Base-by-base conservation (phyloP, 2,329 filamentous ascomycete species). In the Zarea fungicola region DNA sequence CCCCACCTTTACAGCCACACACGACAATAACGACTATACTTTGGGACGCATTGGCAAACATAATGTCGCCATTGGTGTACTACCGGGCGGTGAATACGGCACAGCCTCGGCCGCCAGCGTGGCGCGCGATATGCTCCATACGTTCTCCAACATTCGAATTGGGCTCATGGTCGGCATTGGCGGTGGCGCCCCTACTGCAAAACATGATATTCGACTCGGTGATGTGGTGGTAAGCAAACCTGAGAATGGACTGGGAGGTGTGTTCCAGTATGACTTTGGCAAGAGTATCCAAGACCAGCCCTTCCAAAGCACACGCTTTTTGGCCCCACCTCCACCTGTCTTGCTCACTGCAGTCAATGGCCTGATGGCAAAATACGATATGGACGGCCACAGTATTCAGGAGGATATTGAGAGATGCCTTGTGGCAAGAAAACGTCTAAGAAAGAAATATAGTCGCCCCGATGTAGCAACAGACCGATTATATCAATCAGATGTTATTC, bases 71-170 rank as follows among this genome's bases (percentile, higher is more conserved):
- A 54, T 66, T 19, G 59, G 57, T 2, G 50, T 52, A 25, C 41
- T 66, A 5, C 64, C 64, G 2, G 51, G 56, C 11, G 60, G 63
- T 1, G 55, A 58, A 28, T 62, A 63, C 36, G 6, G 14, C 42
- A 19, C 44, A 21, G 16, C 16, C 4, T 42, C 26, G 7, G 26
- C 26, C 3, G 26, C 26, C 5, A 18, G 13, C 19, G 26, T 42
- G 2, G 26, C 26, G 4, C 16, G 16, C 26, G 6, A 31, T 13
- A 41, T 31, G 26, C 16, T 42, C 16, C 16, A 31, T 31, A 31
- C 26, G 3, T 41, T 41, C 16, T 16, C 39, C 13, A 31, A 31
- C 18, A 13, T 42, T 3, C 16, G 16, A n/a, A 9, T 53, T 13
- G 47, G 49, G 1, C 26, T 56, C 0, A 53, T 54, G 51, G 51